Percentiles rank a stretch among this genome's conserved stretches.
phyloP scores from a whole-genome alignment of 2,329 filamentous ascomycete genomes.

The Leptographium lundbergii region DNA sequence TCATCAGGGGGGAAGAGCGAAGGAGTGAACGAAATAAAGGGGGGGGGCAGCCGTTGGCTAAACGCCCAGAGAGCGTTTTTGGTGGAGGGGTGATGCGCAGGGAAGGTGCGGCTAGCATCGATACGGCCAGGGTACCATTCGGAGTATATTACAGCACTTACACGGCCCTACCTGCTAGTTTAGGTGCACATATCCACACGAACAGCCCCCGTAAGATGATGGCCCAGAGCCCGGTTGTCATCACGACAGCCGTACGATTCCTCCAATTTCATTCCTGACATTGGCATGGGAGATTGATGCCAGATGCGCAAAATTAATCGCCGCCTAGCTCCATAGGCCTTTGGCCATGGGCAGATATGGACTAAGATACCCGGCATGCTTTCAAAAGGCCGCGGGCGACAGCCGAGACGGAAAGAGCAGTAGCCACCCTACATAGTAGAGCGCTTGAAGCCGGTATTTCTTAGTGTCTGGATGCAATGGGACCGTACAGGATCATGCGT shows the following conservation, averaged over 20 bases:
- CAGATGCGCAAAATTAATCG: background rate
- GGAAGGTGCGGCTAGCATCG: background rate
- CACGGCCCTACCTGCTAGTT: background rate
- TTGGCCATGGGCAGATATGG: no score
- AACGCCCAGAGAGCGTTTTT: background rate
- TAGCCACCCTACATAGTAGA: no score
- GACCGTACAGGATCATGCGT: background rate
- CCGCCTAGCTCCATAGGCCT: background rate
- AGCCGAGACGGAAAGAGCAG: no score
- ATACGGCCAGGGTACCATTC: background rate
- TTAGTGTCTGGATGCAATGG: no score
- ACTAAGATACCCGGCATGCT: no score
- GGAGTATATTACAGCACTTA: background rate
- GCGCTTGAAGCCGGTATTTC: no score
- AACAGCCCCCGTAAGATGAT: background rate
- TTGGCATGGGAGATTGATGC: background rate
- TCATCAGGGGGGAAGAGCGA: constrained; percentile 1
- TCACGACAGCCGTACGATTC: background rate
- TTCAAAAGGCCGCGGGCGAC: no score
- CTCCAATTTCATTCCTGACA: background rate
- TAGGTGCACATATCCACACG: background rate
- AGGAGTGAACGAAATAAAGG: background rate
- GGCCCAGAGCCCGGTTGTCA: background rate
- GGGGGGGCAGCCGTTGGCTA: background rate
- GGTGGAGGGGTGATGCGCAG: background rate